phyloP scores from a whole-genome alignment of 2,329 filamentous ascomycete genomes.

The Cadophora luteo-olivacea region DNA sequence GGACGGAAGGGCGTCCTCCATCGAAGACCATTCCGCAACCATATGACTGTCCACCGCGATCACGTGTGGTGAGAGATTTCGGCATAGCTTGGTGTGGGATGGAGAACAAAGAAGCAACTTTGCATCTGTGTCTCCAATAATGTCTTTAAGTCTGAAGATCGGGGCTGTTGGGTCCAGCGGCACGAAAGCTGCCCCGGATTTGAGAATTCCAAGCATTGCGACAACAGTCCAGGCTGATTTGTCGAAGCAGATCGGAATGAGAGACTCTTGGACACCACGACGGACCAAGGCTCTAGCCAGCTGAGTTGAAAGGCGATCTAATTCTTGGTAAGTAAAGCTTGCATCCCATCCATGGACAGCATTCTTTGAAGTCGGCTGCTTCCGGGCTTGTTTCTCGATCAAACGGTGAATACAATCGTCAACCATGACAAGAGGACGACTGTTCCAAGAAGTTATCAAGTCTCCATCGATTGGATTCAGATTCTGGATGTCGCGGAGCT shows the following conservation, averaged over 20 bases:
- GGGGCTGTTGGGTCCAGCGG: conserved; percentile 75
- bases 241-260: conserved; percentile 76
- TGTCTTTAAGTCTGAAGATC: not conserved
- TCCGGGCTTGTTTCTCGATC: conserved; percentile 46
- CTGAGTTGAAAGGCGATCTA: conserved; percentile 46
- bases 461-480: not conserved
- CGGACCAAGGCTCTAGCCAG: not conserved
- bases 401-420: conserved; percentile 58
- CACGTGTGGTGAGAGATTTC: not conserved
- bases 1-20: not conserved
- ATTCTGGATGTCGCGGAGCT: not conserved
- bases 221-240: conserved; percentile 76
- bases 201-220: conserved; percentile 73
- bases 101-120: not conserved
- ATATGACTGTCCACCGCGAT: not conserved
- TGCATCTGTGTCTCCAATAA: not conserved
- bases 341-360: conserved; percentile 51
- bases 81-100: not conserved
- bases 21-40: not conserved
- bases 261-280: conserved; percentile 52
- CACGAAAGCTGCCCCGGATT: conserved; percentile 76
- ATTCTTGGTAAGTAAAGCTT: conserved; percentile 58
- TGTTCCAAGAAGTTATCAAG: not conserved
- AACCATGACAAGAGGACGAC: not conserved
- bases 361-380: conserved; percentile 43